phyloP scores from a whole-genome alignment of 139 green algal genomes.

The Chlamydomonas sp. region DNA sequence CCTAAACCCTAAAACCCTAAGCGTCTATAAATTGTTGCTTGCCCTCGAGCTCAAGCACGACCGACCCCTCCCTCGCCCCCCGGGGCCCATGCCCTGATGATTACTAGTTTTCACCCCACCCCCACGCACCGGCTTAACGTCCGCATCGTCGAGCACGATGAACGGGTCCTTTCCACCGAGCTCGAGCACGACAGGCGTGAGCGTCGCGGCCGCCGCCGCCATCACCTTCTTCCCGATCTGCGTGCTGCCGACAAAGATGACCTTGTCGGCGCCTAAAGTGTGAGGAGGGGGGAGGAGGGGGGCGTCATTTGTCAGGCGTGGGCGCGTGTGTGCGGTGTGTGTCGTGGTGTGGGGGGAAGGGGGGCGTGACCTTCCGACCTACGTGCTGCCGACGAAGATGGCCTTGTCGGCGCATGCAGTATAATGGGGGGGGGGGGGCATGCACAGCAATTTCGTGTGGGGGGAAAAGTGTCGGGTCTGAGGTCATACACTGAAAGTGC shows the following conservation, averaged over 20 bases:
- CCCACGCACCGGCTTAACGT: conserved; percentile 62
- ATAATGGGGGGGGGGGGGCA: neutral
- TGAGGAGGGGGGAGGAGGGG: neutral
- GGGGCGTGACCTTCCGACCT: conserved; percentile 33
- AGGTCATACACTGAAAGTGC: too few species aligned
- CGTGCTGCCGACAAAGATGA: conserved; percentile 89
- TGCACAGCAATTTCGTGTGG: too few species aligned
- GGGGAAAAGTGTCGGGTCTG: too few species aligned
- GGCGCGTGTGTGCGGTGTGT: too few species aligned
- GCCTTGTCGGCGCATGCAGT: conserved; percentile 69
- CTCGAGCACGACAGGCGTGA: conserved; percentile 93
- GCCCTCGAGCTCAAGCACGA: too few species aligned
- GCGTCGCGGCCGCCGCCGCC: conserved; percentile 58
- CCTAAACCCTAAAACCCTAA: too few species aligned
- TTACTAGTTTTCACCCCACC: too few species aligned
- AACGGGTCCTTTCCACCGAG: conserved; percentile 96
- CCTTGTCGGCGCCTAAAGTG: conserved; percentile 62
- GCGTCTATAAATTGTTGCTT: too few species aligned
- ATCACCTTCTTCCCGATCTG: conserved; percentile 61
- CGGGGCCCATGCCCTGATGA: too few species aligned
- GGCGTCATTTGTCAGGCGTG: too few species aligned
- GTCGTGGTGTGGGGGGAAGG: too few species aligned
- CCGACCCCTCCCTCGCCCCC: too few species aligned
- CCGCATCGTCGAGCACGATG: conserved; percentile 84
- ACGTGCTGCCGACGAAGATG: conserved; percentile 85